Conservation (phyloP, 805 yeast species). For the Vanderwaltozyma polyspora region DNA sequence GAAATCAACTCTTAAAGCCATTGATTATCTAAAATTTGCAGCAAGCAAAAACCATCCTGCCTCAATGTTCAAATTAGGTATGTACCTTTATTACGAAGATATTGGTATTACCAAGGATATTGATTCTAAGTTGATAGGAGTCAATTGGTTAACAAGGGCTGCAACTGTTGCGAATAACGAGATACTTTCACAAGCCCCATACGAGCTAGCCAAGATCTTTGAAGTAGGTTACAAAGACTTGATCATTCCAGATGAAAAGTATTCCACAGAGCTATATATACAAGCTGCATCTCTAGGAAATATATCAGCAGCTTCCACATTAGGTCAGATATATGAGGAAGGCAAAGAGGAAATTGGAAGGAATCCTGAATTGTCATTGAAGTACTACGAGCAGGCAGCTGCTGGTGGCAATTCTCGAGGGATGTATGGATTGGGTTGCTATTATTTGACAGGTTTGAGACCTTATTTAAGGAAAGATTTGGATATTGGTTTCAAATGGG, state of each 20-base stretch:
- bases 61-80: slow-evolving; percentile 84
- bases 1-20: slow-evolving; percentile 72
- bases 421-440: slow-evolving; percentile 86
- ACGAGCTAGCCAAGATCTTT: slow-evolving; percentile 77
- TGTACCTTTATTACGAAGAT: slow-evolving; percentile 66
- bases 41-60: slow-evolving; percentile 85
- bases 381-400: slow-evolving; percentile 83
- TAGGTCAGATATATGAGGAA: slow-evolving; percentile 73
- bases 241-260: slow-evolving; percentile 68
- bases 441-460: slow-evolving; percentile 83
- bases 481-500: slow-evolving; percentile 41
- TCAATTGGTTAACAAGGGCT: slow-evolving; percentile 84
- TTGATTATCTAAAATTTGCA: slow-evolving; percentile 70
- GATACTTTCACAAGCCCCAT: slow-evolving; percentile 52
- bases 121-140: slow-evolving; percentile 65
- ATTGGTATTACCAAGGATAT: slow-evolving; percentile 66
- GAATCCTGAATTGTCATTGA: slow-evolving; percentile 71
- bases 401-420: slow-evolving; percentile 71
- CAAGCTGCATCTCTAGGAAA: slow-evolving; percentile 87
- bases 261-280: slow-evolving; percentile 76
- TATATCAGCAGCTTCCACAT: slow-evolving; percentile 61
- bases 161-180: slow-evolving; percentile 66
- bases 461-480: slow-evolving; percentile 60
- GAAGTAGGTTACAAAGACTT: slow-evolving; percentile 79
- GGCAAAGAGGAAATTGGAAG: slow-evolving; percentile 55